A percentile compares a stretch with the other conserved stretches of the same genome.
phyloP scores from a whole-genome alignment of 257 asterid genomes.

The Fraxinus pennsylvanica region DNA sequence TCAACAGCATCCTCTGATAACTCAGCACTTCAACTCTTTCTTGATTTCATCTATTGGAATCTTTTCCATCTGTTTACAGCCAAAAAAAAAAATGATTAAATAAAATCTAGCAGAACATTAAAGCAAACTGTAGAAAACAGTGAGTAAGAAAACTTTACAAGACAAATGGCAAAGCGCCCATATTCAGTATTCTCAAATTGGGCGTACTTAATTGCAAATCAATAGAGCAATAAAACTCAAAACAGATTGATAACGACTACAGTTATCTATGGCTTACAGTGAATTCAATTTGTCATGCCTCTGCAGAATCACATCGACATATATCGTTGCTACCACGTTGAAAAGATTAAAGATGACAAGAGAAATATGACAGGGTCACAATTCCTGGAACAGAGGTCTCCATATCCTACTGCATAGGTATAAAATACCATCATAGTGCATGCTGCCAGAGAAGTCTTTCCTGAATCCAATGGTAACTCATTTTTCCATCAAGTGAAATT shows the following conservation, averaged over 20 bases:
- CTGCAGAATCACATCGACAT: neutral
- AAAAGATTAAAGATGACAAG: neutral
- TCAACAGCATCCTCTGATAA: slow-evolving; percentile 84
- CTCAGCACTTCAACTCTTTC: slow-evolving; percentile 73
- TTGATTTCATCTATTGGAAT: slow-evolving; percentile 84
- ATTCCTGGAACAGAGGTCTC: neutral
- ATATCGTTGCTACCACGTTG: neutral
- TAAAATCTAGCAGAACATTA: slow-evolving; percentile 15
- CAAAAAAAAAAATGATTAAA: slow-evolving; percentile 6
- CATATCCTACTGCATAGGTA: too few species aligned
- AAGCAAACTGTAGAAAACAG: neutral
- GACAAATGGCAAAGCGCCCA: neutral
- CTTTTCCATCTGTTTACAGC: slow-evolving; percentile 72
- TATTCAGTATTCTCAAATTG: neutral
- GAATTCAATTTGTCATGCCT: neutral
- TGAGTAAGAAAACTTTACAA: neutral
- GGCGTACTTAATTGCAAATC: neutral
- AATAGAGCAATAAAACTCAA: too few species aligned
- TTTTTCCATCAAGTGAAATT: neutral
- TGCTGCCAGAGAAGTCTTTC: neutral
- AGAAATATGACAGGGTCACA: neutral
- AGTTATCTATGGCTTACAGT: neutral
- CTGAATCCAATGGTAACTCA: neutral
- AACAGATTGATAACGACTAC: too few species aligned
- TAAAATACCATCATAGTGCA: too few species aligned